Evolutionary conservation across 129 eudicot species (phyloP).

Genomic region (Flaveria ramosissima): DNA sequence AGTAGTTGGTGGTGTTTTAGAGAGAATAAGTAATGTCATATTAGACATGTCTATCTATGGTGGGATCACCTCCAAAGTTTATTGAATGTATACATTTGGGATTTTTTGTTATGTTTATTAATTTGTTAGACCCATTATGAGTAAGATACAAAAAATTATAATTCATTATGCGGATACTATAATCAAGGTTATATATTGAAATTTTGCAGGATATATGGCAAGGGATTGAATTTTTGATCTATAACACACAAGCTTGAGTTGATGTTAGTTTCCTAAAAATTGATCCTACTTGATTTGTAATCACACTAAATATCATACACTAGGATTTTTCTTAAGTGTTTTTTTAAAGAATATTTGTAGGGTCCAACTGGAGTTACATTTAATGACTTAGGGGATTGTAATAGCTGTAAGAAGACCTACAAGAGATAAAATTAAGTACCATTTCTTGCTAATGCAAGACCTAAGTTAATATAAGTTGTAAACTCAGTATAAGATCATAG

Average conservation of each 20-base stretch:
- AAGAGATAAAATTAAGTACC: conserved; percentile 56
- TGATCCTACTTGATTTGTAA: background rate
- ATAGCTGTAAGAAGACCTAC: conserved; percentile 94
- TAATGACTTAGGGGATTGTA: conserved; percentile 89
- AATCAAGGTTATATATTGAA: conserved; percentile 28
- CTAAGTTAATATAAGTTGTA: no score
- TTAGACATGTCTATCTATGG: no score
- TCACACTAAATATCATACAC: conserved; percentile 20
- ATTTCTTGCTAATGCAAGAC: no score
- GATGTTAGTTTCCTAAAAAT: conserved; percentile 63
- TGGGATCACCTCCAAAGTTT: conserved; percentile 48
- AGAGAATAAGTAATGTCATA: no score
- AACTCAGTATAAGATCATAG: background rate
- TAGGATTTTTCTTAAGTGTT: background rate
- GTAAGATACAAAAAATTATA: conserved; percentile 37
- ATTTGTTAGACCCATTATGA: no score
- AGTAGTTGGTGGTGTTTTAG: no score
- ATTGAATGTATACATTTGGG: no score
- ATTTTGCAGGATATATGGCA: conserved; percentile 91
- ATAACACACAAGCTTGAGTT: conserved; percentile 93
- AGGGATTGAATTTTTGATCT: conserved; percentile 89
- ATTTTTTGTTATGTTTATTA: no score
- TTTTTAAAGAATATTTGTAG: no score
- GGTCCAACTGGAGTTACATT: conserved; percentile 93
- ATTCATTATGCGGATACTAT: background rate